A percentile compares a stretch with the other conserved stretches of the same genome.
These are phyloP conservation scores for Escovopsis sp. DNA, from an alignment of 2,329 filamentous ascomycete genomes.

Conservation along the genomic window DNA sequence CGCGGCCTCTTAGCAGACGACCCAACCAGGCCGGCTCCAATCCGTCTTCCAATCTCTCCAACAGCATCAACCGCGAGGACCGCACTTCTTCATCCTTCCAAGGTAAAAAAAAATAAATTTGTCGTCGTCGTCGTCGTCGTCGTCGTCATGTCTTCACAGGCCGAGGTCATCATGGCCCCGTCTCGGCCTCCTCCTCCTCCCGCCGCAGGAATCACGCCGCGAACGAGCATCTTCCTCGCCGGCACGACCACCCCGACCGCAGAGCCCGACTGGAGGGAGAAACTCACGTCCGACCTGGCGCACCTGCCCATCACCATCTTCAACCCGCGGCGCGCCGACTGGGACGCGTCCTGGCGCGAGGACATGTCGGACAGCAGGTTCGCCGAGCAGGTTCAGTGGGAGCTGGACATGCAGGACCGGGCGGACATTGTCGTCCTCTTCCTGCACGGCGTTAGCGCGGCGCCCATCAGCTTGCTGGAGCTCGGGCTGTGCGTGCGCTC, in stretches of 20 bases:
- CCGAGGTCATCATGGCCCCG: slow-evolving; percentile 18
- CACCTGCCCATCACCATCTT: slow-evolving; percentile 36
- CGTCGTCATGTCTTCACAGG: neutral
- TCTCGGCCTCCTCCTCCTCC: slow-evolving; percentile 2
- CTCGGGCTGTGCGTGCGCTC: slow-evolving; percentile 36
- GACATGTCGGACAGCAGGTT: slow-evolving; percentile 32
- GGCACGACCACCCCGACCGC: slow-evolving; percentile 35
- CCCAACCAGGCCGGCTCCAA: no score
- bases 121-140: no score
- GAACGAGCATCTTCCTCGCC: slow-evolving; percentile 38
- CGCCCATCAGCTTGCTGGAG: slow-evolving; percentile 46
- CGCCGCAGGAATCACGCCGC: slow-evolving; percentile 1
- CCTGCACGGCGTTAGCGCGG: slow-evolving; percentile 36
- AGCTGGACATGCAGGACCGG: slow-evolving; percentile 39
- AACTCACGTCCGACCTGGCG: slow-evolving; percentile 25
- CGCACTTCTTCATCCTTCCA: no score
- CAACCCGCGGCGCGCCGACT: slow-evolving; percentile 42
- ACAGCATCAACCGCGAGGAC: no score
- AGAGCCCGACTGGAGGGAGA: slow-evolving; percentile 35
- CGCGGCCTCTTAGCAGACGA: no score
- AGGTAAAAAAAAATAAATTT: no score
- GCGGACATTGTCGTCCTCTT: slow-evolving; percentile 42
- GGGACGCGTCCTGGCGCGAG: slow-evolving; percentile 39
- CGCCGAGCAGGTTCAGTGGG: slow-evolving; percentile 43
- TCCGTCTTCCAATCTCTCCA: no score